Evolutionary conservation across 805 yeast genomes (phyloP), one percentile per base, ranked within the genome.

Genomic region (Sugiyamaella valdiviana): DNA sequence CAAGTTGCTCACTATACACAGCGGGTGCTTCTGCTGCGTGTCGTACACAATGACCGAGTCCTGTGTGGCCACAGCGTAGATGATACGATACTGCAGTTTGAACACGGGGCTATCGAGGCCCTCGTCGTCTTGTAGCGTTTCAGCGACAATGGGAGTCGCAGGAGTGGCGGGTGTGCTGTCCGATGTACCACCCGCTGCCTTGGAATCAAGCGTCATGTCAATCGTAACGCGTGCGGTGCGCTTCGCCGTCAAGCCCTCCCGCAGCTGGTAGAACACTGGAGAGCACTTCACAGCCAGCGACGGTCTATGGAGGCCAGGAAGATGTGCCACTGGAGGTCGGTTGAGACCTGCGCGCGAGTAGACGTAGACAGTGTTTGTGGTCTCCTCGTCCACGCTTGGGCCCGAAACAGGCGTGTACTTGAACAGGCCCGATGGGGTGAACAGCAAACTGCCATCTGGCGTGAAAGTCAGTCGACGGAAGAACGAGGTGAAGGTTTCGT

Each of bases 21-120:
- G 59, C 2, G 97, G 95, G 48, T 73, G 65, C 21, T 72, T 58
- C 26, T 74, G 72, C 53, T 82, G 85, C 0, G 98, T 91, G 56
- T 88, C 95, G 65, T 86, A 93, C 1, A 93, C 68, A 6, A 83
- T 60, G 10, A 93, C 83, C 12, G 90, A 76, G 62, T 87, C 96
- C 49, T 86, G 89, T 0, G 97, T 90, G 0, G 96, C 98, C 16
- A 93, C 84, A 0, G 97, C 98, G 68, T 85, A 90, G 0, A 91
- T 68, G 79, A 93, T 77, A 53, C 88, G 77, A 60, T 93, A 89
- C 1, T 87, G 84, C 40, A 90, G 65, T 3, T 70, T 65, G 51
- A 87, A 75, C 12, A 74, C 74, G 1, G 70, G 64, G 9, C 48
- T 43, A 23, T 39, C 22, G 20, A 43, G 12, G 15, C 36, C 47